phyloP scores from a whole-genome alignment of 176 grass and related monocot genomes.

The Hordeum marinum region DNA sequence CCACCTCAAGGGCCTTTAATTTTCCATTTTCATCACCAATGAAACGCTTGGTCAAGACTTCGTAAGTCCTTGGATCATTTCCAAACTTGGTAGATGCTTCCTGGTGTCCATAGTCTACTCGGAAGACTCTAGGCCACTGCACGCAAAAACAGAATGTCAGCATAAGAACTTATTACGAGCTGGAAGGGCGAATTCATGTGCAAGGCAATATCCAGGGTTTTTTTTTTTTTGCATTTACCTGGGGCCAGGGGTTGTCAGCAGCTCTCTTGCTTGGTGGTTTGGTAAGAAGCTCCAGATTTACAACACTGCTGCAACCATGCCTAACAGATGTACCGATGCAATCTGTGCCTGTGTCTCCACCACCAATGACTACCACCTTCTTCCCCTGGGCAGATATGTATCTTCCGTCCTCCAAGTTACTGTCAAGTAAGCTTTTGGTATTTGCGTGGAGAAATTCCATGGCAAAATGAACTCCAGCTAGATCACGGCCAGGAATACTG shows the following conservation, averaged over 20 bases:
- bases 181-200: conserved; percentile 1
- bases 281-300: conserved; percentile 86
- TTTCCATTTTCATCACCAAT: conserved; percentile 77
- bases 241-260: conserved; percentile 84
- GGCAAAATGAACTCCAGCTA: conserved; percentile 89
- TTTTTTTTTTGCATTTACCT: conserved; percentile 39
- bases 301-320: conserved; percentile 77
- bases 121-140: conserved; percentile 91
- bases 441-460: conserved; percentile 98
- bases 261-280: conserved; percentile 78
- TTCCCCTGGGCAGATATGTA: conserved; percentile 96
- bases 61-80: conserved; percentile 86
- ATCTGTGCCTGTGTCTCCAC: conserved; percentile 96
- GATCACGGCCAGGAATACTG: conserved; percentile 66
- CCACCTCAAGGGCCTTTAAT: conserved; percentile 77
- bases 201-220: not conserved
- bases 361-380: conserved; percentile 98
- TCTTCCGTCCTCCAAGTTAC: conserved; percentile 87
- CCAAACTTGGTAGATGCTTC: conserved; percentile 87
- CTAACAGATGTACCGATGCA: conserved; percentile 93
- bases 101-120: conserved; percentile 92
- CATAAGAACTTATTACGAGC: conserved; percentile 3
- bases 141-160: conserved; percentile 18
- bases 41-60: conserved; percentile 82
- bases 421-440: conserved; percentile 98